Evolutionary conservation across 805 yeast genomes (phyloP).

Genomic region (Candida xiaguanensis): DNA sequence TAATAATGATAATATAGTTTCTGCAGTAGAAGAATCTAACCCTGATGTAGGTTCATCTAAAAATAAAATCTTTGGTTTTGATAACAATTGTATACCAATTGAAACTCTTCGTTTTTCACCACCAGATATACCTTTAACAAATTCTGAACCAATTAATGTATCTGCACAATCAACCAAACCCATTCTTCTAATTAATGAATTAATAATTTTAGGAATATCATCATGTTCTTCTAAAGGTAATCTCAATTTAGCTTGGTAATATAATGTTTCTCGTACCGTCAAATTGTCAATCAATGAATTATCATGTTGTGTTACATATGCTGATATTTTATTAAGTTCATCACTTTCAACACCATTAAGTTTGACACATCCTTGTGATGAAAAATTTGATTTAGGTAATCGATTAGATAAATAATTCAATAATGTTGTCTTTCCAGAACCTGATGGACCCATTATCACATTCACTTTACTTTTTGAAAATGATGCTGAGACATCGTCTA

Average conservation of each 20-base stretch:
- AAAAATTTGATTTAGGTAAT: constrained; percentile 25
- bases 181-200: constrained; percentile 11
- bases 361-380: constrained; percentile 15
- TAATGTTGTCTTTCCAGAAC: constrained; percentile 40
- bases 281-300: constrained; percentile 16
- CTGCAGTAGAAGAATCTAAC: constrained; percentile 50
- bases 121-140: constrained; percentile 21
- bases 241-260: constrained; percentile 11
- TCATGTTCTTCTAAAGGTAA: not conserved
- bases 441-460: constrained; percentile 42
- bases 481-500: constrained; percentile 25
- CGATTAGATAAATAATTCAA: constrained; percentile 49
- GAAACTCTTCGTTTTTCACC: constrained; percentile 22
- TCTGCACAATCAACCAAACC: constrained; percentile 16
- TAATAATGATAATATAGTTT: constrained; percentile 48
- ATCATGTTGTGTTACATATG: constrained; percentile 22
- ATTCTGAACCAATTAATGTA: constrained; percentile 16
- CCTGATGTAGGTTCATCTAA: constrained; percentile 64
- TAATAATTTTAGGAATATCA: not conserved
- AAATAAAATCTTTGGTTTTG: constrained; percentile 35
- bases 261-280: constrained; percentile 18
- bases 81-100: constrained; percentile 18
- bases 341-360: constrained; percentile 24
- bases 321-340: no score
- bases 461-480: constrained; percentile 13